A percentile compares a stretch with the other conserved stretches of the same genome.
phyloP scores from a whole-genome alignment of 768 basidiomycete genomes.

The Terana coerulea region DNA sequence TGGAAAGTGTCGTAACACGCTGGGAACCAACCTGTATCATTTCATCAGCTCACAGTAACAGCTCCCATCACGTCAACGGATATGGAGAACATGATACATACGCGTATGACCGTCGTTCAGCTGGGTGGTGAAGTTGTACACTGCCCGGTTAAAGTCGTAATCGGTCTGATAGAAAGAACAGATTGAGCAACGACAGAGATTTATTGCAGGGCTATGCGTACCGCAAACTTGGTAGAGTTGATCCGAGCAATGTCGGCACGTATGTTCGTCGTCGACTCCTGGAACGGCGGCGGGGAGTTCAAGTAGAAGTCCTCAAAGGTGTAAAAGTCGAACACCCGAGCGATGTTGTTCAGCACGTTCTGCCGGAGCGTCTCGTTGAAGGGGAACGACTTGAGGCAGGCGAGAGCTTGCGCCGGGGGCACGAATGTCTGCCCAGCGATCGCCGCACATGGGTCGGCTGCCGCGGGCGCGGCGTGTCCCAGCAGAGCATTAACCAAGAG shows the following conservation, averaged over 20 bases:
- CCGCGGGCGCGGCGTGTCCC: not conserved
- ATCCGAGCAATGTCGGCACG: slow-evolving; percentile 45
- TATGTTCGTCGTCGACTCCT: slow-evolving; percentile 51
- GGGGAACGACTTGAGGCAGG: slow-evolving; percentile 50
- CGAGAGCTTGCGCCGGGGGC: slow-evolving; percentile 49
- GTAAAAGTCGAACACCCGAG: slow-evolving; percentile 35
- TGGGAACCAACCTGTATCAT: slow-evolving; percentile 56
- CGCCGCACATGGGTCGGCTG: slow-evolving; percentile 30
- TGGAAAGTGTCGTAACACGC: slow-evolving; percentile 43
- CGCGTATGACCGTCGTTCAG: slow-evolving; percentile 68
- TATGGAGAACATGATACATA: slow-evolving; percentile 22
- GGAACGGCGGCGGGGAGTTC: slow-evolving; percentile 33
- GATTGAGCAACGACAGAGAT: not conserved
- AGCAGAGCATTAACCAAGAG: not conserved
- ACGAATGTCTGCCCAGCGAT: slow-evolving; percentile 40
- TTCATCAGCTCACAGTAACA: not conserved
- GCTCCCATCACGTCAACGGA: not conserved
- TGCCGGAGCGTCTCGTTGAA: slow-evolving; percentile 36
- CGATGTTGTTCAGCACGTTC: slow-evolving; percentile 33
- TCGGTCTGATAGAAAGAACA: slow-evolving; percentile 43
- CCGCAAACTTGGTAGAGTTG: slow-evolving; percentile 44
- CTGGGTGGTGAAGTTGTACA: slow-evolving; percentile 51
- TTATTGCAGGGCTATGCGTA: slow-evolving; percentile 18
- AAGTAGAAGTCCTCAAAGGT: slow-evolving; percentile 38
- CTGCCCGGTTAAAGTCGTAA: slow-evolving; percentile 58